Percentiles rank a stretch among this genome's conserved stretches.
Conservation (phyloP, 1,139 yeast genomes). For the Lodderomyces elongisporus region DNA sequence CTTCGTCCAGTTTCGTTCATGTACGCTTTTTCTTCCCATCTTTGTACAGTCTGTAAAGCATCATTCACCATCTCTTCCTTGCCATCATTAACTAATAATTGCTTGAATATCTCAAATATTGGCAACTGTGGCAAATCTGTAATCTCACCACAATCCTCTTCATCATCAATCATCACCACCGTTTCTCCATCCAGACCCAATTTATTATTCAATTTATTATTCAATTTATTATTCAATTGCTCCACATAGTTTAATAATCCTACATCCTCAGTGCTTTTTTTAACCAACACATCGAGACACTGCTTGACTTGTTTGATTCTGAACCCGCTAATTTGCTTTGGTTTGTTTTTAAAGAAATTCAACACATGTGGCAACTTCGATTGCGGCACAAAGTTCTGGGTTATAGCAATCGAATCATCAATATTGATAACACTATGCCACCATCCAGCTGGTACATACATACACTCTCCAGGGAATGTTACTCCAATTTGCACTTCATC, state of each 20-base stretch:
- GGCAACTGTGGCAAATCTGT: conserved; percentile 44
- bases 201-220: no score
- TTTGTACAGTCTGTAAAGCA: conserved; percentile 29
- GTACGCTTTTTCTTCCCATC: conserved; percentile 13
- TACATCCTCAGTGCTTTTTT: conserved; percentile 8
- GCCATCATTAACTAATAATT: conserved; percentile 35
- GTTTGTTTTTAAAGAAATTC: conserved; percentile 61
- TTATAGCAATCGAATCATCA: conserved; percentile 73
- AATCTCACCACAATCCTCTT: conserved; percentile 44
- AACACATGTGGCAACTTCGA: conserved; percentile 56
- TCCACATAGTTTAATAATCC: conserved; percentile 17
- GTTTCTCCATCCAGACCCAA: conserved; percentile 9
- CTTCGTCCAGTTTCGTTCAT: conserved; percentile 17
- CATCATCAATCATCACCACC: conserved; percentile 11
- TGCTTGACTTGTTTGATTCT: conserved; percentile 47
- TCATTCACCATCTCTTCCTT: conserved; percentile 24
- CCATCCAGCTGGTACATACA: conserved; percentile 93
- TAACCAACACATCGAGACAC: conserved; percentile 22
- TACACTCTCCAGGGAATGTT: conserved; percentile 77
- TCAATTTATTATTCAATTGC: no score
- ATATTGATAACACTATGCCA: conserved; percentile 90
- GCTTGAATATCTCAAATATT: conserved; percentile 51
- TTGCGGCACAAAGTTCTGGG: conserved; percentile 80
- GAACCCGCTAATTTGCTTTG: conserved; percentile 76
- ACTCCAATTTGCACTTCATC: conserved; percentile 61